Conservation (phyloP, 225 moss, liverwort and hornwort species). For the Neckera pumila region DNA sequence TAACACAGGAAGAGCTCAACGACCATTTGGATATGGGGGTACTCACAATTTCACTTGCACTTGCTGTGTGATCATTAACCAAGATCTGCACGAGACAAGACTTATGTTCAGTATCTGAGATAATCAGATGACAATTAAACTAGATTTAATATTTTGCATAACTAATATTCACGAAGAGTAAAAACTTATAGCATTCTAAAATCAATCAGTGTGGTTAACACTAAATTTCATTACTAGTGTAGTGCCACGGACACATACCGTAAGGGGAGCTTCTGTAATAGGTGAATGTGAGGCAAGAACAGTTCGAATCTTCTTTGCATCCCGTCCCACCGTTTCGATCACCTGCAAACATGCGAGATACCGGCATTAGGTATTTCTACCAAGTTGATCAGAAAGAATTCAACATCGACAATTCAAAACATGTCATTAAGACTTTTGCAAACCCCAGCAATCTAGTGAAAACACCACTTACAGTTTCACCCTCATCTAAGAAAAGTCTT, state of each 20-base stretch:
- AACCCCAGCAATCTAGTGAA: background rate
- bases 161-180: background rate
- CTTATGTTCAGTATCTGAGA: background rate
- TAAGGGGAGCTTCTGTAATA: conserved; percentile 67
- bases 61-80: conserved; percentile 78
- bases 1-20: background rate
- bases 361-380: background rate
- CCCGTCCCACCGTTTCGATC: conserved; percentile 80
- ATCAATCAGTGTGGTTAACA: background rate
- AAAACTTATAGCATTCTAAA: background rate
- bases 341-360: conserved; percentile 35
- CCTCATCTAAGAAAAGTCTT: conserved; percentile 66
- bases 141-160: background rate
- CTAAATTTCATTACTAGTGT: no score
- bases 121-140: background rate
- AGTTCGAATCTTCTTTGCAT: conserved; percentile 40
- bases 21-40: background rate
- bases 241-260: conserved; percentile 31
- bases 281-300: conserved; percentile 48
- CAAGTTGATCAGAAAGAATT: background rate
- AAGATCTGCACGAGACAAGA: conserved; percentile 47
- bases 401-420: background rate
- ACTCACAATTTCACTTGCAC: conserved; percentile 96
- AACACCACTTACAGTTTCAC: conserved; percentile 59
- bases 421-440: background rate